Conservation (phyloP, 2,329 filamentous ascomycete genomes). For the Calonectria pseudoreteaudii region DNA sequence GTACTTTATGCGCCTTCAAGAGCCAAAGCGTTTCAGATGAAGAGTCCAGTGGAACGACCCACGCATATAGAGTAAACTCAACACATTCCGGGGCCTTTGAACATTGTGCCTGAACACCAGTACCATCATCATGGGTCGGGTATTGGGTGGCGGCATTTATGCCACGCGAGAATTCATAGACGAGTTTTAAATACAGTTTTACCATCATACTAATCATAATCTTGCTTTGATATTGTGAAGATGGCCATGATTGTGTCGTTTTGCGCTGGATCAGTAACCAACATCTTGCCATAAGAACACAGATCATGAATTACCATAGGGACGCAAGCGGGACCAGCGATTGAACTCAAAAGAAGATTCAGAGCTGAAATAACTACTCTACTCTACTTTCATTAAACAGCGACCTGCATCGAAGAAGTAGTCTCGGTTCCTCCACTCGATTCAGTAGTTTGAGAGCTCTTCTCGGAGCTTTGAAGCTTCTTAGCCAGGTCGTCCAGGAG, state of each 20-base stretch:
- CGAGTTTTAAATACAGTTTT: too few relatives aligned
- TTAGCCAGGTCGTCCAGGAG: neutral
- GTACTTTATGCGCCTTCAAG: neutral
- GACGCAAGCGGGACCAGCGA: neutral
- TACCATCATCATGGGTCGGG: too few relatives aligned
- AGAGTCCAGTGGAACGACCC: neutral
- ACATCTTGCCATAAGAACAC: too few relatives aligned
- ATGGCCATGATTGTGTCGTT: too few relatives aligned
- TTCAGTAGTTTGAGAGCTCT: neutral
- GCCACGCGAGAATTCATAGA: too few relatives aligned
- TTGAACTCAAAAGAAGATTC: neutral
- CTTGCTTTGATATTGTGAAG: too few relatives aligned
- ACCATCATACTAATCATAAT: too few relatives aligned
- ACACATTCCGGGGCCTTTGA: too few relatives aligned
- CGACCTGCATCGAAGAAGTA: neutral
- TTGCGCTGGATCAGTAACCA: too few relatives aligned
- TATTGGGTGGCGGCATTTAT: too few relatives aligned
- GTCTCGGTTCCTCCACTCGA: neutral
- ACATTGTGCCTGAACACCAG: too few relatives aligned
- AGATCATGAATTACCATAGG: neutral
- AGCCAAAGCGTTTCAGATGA: neutral
- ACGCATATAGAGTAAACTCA: neutral
- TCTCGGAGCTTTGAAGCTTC: neutral
- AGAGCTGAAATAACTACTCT: too few relatives aligned
- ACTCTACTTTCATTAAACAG: neutral